phyloP scores from a whole-genome alignment of 179 eudicot species.

The Heliamphora pulchella region DNA sequence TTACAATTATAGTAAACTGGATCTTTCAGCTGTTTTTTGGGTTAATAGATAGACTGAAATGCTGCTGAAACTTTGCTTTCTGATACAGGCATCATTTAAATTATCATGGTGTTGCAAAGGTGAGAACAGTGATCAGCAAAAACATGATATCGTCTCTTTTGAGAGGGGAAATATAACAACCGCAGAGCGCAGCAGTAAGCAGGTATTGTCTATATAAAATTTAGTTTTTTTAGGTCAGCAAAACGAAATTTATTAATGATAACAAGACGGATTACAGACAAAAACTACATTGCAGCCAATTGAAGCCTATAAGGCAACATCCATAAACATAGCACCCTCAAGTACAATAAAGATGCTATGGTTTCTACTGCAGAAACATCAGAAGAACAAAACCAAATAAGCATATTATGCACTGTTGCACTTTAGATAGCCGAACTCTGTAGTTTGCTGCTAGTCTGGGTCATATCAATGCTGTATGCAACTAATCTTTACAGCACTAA shows the following conservation, averaged over 20 bases:
- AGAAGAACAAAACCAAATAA: too few species aligned
- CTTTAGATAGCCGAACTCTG: too few species aligned
- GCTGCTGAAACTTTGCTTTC: constrained; percentile 10
- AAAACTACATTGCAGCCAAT: too few species aligned
- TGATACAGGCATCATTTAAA: constrained; percentile 79
- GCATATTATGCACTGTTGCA: too few species aligned
- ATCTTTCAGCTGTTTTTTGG: constrained; percentile 8
- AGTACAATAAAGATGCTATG: too few species aligned
- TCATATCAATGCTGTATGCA: neutral
- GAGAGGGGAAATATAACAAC: constrained; percentile 85
- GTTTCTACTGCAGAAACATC: too few species aligned
- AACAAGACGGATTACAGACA: too few species aligned
- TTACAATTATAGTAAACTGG: too few species aligned
- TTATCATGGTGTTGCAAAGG: constrained; percentile 85
- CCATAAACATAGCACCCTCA: too few species aligned
- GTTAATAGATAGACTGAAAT: constrained; percentile 1
- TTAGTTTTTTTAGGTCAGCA: too few species aligned
- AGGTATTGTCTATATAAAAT: constrained; percentile 42
- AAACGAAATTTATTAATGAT: too few species aligned
- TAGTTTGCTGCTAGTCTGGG: neutral
- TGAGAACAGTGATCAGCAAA: constrained; percentile 68
- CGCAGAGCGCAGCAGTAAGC: constrained; percentile 88
- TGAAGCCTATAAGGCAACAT: too few species aligned
- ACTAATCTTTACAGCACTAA: neutral
- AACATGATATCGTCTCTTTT: constrained; percentile 90